Evolutionary conservation across 352 stramenopile genomes (phyloP).

Genomic region (Aphanomyces astaci): DNA sequence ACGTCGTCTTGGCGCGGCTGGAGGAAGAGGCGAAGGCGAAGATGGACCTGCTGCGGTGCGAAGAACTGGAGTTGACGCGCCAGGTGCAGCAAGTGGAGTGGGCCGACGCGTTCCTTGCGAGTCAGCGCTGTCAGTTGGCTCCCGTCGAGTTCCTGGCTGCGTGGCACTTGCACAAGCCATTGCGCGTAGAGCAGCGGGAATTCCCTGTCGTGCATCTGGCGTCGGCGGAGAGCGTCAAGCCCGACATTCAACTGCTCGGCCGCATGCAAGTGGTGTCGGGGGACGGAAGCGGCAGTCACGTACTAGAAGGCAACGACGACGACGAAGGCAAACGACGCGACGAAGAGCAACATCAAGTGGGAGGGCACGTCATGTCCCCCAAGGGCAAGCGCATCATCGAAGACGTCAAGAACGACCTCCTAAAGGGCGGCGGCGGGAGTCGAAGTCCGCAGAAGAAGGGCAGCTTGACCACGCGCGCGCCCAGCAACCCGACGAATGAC

Average conservation of each 20-base stretch:
- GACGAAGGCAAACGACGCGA: slow-evolving; percentile 6
- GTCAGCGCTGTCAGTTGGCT: slow-evolving; percentile 35
- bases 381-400: slow-evolving; percentile 40
- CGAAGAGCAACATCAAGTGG: slow-evolving; percentile 1
- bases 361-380: slow-evolving; percentile 27
- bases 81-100: slow-evolving; percentile 68
- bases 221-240: slow-evolving; percentile 45
- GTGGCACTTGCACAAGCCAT: slow-evolving; percentile 60
- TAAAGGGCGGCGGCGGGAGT: slow-evolving; percentile 26
- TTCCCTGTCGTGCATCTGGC: slow-evolving; percentile 34
- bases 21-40: slow-evolving; percentile 41
- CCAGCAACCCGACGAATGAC: slow-evolving; percentile 28
- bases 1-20: slow-evolving; percentile 38
- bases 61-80: slow-evolving; percentile 50
- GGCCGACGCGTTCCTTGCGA: slow-evolving; percentile 50
- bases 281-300: neutral
- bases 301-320: slow-evolving; percentile 1
- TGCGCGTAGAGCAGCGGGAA: slow-evolving; percentile 57
- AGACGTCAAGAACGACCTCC: slow-evolving; percentile 37
- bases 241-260: slow-evolving; percentile 53
- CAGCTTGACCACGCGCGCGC: slow-evolving; percentile 24
- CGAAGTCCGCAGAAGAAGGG: neutral
- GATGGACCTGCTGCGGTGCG: slow-evolving; percentile 41
- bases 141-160: slow-evolving; percentile 52
- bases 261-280: slow-evolving; percentile 37